Evolutionary conservation across 352 stramenopile species (phyloP).

Genomic region (Plasmopara halstedii): DNA sequence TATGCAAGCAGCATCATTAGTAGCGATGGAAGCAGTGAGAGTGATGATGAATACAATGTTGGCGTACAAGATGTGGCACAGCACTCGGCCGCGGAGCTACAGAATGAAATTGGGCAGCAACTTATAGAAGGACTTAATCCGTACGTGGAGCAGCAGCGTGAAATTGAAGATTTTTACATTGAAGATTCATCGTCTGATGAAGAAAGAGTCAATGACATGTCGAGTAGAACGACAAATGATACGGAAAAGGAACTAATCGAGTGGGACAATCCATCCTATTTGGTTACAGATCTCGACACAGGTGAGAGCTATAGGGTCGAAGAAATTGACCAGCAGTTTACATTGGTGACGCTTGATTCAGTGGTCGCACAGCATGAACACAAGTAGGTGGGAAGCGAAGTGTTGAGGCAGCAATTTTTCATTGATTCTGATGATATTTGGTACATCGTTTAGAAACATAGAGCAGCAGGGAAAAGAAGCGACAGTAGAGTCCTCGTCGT

Average conservation of each 20-base stretch:
- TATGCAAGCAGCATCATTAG: conserved; percentile 23
- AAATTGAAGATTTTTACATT: conserved; percentile 22
- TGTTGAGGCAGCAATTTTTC: neutral
- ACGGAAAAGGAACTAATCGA: conserved; percentile 29
- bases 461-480: conserved; percentile 8
- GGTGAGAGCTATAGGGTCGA: conserved; percentile 72
- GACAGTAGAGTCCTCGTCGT: conserved; percentile 37
- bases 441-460: conserved; percentile 13
- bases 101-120: conserved; percentile 24
- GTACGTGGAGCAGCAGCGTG: conserved; percentile 37
- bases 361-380: conserved; percentile 49
- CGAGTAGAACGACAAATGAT: conserved; percentile 12
- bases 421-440: neutral
- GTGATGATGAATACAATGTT: conserved; percentile 1
- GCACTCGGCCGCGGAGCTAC: conserved; percentile 17
- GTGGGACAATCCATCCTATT: conserved; percentile 75
- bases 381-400: conserved; percentile 26
- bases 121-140: conserved; percentile 38
- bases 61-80: conserved; percentile 20
- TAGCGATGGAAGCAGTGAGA: conserved; percentile 23
- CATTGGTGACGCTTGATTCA: conserved; percentile 61
- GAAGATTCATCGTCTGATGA: conserved; percentile 21
- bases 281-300: conserved; percentile 78
- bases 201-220: conserved; percentile 5
- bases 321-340: conserved; percentile 80